Conservation (phyloP, 148 eudicot species). For the Cornus florida region DNA sequence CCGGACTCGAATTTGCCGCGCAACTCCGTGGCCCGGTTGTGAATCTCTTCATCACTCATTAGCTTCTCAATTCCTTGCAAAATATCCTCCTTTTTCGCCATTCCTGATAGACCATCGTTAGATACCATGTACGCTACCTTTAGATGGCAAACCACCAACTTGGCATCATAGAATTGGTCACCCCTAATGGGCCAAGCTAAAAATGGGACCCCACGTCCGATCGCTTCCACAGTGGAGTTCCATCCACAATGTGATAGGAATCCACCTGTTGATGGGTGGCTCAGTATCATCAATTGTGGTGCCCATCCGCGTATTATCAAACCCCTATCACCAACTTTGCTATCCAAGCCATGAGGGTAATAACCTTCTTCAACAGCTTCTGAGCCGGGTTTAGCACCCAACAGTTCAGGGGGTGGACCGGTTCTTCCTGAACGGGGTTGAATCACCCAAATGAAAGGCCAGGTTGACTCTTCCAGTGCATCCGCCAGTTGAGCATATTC, state of each 20-base stretch:
- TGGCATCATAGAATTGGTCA: constrained; percentile 58
- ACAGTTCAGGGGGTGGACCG: constrained; percentile 34
- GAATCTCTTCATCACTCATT: constrained; percentile 52
- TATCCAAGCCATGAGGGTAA: constrained; percentile 48
- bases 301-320: constrained; percentile 70
- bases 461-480: constrained; percentile 40
- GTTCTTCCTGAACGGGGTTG: constrained; percentile 39
- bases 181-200: constrained; percentile 79
- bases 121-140: constrained; percentile 41
- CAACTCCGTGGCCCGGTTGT: constrained; percentile 28
- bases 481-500: constrained; percentile 50
- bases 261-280: constrained; percentile 68
- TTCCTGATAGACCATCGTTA: constrained; percentile 18
- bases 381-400: constrained; percentile 21
- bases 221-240: constrained; percentile 66
- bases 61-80: constrained; percentile 41
- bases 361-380: constrained; percentile 19
- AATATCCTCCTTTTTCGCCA: constrained; percentile 47
- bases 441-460: constrained; percentile 60
- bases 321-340: constrained; percentile 48
- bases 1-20: constrained; percentile 31
- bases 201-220: constrained; percentile 53
- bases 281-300: constrained; percentile 62
- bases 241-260: constrained; percentile 74
- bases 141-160: constrained; percentile 47